Base-by-base conservation (phyloP, 1,284 basidiomycete species). In the Ustilago tritici region DNA sequence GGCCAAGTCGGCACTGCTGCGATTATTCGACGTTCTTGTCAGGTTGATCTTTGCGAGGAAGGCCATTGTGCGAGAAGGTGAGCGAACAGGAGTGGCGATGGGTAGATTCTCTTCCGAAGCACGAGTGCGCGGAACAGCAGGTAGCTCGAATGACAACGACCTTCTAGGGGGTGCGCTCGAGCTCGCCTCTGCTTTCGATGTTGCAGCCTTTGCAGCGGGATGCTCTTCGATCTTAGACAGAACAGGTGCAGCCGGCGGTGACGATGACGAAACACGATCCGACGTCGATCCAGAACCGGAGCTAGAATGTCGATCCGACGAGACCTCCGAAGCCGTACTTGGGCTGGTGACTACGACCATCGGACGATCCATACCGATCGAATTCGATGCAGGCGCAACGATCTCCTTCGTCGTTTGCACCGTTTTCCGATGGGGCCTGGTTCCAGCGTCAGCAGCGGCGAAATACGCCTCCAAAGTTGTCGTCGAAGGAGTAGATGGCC, bases 331-430 rank as follows among this genome's bases (percentile, higher is more conserved):
- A 1, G 65, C 74, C 6, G 69, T 76, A 47, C 69, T 71, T 10
- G 74, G 74, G 36, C 74, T 76, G 2, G 74, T 76, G 5, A 76
- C 74, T 8, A 76, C 74, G 2, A 76, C 74, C 69, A 72, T 76
- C 4, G 74, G 74, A 31, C 68, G 50, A 15, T 69, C 69, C 74
- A 76, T 76, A 2, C 69, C 69, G 2, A 65, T 65, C 15, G 56
- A 41, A 35, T 57, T 52, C 14, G 61, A 28, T 36, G 40, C 56
- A 3, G 69, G 58, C 5, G 65, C 41, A 11, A 76, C 62, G 54
- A 76, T 72, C 59, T 72, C 65, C 40, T 56, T 64, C 2, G 74
- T 76, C 1, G 69, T 76, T 56, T 76, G 74, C 40, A 58, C 34
- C 3, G 69, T 53, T 17, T 52, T 65, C 0, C 65, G 47, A 5